Conservation (phyloP, 2,329 filamentous ascomycete species). For the Trichoderma sp. region DNA sequence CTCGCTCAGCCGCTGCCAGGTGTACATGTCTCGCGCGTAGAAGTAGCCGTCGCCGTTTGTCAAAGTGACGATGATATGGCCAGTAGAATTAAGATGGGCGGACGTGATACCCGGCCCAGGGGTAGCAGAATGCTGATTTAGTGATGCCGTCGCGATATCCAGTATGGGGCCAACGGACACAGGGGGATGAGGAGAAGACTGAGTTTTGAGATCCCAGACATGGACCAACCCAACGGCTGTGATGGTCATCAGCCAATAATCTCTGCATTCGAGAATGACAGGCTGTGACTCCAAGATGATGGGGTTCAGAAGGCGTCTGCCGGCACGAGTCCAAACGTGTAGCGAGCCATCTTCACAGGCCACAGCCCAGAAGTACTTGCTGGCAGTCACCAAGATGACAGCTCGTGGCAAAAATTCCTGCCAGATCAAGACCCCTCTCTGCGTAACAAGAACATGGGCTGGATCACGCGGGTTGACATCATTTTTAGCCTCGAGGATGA, state of each 20-base stretch:
- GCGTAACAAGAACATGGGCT: conserved; percentile 77
- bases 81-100: conserved; percentile 85
- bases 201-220: conserved; percentile 87
- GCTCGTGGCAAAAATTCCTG: conserved; percentile 88
- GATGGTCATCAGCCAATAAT: conserved; percentile 86
- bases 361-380: conserved; percentile 86
- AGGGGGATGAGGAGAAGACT: conserved; percentile 84
- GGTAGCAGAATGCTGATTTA: conserved; percentile 74
- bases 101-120: conserved; percentile 84
- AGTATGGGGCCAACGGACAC: conserved; percentile 86
- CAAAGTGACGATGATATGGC: conserved; percentile 83
- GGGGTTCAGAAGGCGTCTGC: conserved; percentile 80
- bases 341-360: conserved; percentile 91
- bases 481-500: conserved; percentile 87
- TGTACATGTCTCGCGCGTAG: conserved; percentile 82
- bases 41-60: conserved; percentile 94
- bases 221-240: conserved; percentile 86
- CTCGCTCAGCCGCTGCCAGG: conserved; percentile 95
- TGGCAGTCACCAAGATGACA: conserved; percentile 88
- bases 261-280: conserved; percentile 88
- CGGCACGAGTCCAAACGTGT: conserved; percentile 90
- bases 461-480: conserved; percentile 77
- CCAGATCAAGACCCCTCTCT: conserved; percentile 81
- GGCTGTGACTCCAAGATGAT: conserved; percentile 89
- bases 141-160: conserved; percentile 78